Evolutionary conservation across 2,329 filamentous ascomycete genomes (phyloP).

Genomic region (Dothistroma septosporum): DNA sequence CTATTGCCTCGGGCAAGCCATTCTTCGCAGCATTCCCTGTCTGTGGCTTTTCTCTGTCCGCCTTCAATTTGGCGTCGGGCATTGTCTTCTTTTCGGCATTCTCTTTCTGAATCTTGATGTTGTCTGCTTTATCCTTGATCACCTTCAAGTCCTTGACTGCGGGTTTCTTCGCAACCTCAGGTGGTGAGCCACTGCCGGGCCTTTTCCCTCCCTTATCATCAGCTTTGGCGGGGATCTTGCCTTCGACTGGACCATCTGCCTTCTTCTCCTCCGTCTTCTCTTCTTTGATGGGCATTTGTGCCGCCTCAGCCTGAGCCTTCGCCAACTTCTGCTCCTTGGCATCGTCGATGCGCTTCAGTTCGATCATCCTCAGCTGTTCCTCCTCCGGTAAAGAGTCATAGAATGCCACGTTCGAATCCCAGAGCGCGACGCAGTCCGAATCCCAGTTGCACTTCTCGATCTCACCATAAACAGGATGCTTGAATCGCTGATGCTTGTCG

Average conservation of each 20-base stretch:
- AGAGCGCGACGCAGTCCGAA: conserved; percentile 57
- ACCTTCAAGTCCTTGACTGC: conserved; percentile 2
- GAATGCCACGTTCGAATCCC: conserved; percentile 60
- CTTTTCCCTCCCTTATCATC: not conserved
- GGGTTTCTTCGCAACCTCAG: conserved; percentile 1
- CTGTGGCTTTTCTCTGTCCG: not conserved
- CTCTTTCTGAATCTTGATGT: conserved; percentile 4
- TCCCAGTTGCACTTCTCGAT: conserved; percentile 69
- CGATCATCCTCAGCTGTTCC: conserved; percentile 47
- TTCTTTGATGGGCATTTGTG: conserved; percentile 23
- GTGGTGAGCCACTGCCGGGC: not conserved
- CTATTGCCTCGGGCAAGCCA: not conserved
- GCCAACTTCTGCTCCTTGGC: not conserved
- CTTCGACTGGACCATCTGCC: not conserved
- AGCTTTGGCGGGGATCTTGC: not conserved
- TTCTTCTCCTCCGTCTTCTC: conserved; percentile 5
- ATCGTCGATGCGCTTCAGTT: not conserved
- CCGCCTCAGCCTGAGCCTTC: not conserved
- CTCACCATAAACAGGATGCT: conserved; percentile 63
- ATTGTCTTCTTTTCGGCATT: conserved; percentile 4
- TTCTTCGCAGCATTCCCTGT: not conserved
- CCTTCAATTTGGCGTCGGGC: not conserved
- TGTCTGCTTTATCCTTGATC: conserved; percentile 4
- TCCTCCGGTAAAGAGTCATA: conserved; percentile 57
- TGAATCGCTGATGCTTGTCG: conserved; percentile 58